Conservation (phyloP, 306 rosid genomes). For the Senna siamea region DNA sequence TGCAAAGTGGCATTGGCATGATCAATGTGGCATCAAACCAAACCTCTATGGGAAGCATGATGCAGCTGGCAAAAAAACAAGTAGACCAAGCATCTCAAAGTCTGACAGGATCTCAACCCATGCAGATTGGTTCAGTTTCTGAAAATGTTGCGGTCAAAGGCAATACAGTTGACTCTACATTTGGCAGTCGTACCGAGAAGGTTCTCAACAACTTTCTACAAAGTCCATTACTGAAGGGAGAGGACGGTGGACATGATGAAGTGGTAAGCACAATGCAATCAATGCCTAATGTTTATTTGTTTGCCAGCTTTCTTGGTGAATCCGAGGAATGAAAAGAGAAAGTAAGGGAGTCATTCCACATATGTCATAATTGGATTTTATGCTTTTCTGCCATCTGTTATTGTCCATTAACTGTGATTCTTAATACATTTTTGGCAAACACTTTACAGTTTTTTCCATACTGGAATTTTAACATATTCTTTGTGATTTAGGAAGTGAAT, state of each 20-base stretch:
- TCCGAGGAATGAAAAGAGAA: no score
- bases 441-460: conserved; percentile 1
- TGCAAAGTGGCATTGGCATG: conserved; percentile 56
- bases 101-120: conserved; percentile 51
- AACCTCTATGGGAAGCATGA: conserved; percentile 54
- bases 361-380: conserved; percentile 6
- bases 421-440: not conserved
- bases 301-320: not conserved
- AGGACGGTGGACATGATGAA: conserved; percentile 48
- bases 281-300: not conserved
- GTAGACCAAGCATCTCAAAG: conserved; percentile 49
- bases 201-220: conserved; percentile 75
- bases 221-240: conserved; percentile 78
- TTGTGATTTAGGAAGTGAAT: conserved; percentile 25
- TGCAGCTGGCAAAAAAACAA: conserved; percentile 52
- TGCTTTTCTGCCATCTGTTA: conserved; percentile 27
- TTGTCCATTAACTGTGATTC: not conserved
- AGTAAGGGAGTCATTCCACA: conserved; percentile 14
- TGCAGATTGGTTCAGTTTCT: conserved; percentile 47
- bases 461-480: conserved; percentile 3
- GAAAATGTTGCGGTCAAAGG: conserved; percentile 48
- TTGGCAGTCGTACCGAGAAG: conserved; percentile 74
- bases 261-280: conserved; percentile 54
- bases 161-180: conserved; percentile 47
- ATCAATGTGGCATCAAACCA: conserved; percentile 43